A percentile compares a stretch with the other conserved stretches of the same genome.
These are phyloP conservation scores for Cercospora sp. DNA, from an alignment of 2,329 filamentous ascomycete genomes.

Conservation along the genomic window DNA sequence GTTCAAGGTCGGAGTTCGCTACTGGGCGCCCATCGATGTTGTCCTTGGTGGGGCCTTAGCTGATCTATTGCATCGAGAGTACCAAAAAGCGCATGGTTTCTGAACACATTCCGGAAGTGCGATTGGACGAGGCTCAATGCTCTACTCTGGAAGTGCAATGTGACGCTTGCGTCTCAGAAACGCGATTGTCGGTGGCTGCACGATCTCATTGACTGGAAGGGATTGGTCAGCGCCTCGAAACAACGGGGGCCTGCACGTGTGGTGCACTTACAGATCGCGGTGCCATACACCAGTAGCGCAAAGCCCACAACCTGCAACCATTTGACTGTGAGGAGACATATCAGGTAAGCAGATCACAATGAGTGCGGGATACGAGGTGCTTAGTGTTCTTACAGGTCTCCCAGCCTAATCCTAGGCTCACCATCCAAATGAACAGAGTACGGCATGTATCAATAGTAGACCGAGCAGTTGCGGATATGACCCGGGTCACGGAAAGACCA, in stretches of 20 bases:
- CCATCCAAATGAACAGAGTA: constrained; percentile 97
- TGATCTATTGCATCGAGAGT: constrained; percentile 38
- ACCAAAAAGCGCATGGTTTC: constrained; percentile 36
- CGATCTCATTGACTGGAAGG: constrained; percentile 76
- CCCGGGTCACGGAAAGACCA: constrained; percentile 86
- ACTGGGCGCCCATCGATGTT: constrained; percentile 36
- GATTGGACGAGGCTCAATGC: not conserved
- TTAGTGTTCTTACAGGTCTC: constrained; percentile 75
- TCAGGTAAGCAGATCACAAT: not conserved
- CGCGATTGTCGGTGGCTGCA: constrained; percentile 65
- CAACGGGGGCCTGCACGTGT: not conserved
- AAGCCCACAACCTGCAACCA: constrained; percentile 93
- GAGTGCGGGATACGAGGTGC: not conserved
- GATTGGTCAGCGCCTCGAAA: not conserved
- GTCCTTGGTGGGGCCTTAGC: constrained; percentile 36
- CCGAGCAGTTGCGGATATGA: constrained; percentile 85
- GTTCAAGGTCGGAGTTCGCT: constrained; percentile 29
- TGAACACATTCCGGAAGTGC: constrained; percentile 6
- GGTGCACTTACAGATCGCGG: constrained; percentile 60
- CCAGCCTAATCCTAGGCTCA: constrained; percentile 90
- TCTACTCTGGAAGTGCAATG: constrained; percentile 22
- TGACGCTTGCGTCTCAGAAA: constrained; percentile 34
- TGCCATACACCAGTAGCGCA: constrained; percentile 87
- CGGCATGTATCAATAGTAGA: constrained; percentile 97
- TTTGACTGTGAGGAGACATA: constrained; percentile 4